Conservation (phyloP, 305 asterid species). For the Solanum hybrid region DNA sequence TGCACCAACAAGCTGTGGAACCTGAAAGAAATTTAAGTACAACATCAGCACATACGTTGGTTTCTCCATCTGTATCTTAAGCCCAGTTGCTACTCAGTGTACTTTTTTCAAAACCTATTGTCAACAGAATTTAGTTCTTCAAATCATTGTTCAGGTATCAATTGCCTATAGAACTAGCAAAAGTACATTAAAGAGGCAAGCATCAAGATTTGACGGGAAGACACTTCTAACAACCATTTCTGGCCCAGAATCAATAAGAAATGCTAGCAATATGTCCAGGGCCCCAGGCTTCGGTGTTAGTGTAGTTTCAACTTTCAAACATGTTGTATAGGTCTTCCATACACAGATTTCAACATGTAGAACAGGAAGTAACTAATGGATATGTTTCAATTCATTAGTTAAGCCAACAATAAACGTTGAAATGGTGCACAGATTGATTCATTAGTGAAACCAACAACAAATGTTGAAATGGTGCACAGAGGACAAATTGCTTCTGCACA, state of each 20-base stretch:
- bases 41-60: not conserved
- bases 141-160: not conserved
- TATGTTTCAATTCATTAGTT: not conserved
- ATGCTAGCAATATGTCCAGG: not conserved
- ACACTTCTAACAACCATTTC: not conserved
- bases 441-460: not conserved
- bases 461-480: not conserved
- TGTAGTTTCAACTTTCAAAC: not conserved
- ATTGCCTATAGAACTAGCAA: not conserved
- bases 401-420: not conserved
- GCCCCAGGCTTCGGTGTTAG: not conserved
- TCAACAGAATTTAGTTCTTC: not conserved
- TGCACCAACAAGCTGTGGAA: constrained; percentile 23
- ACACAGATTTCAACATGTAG: not conserved
- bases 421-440: not conserved
- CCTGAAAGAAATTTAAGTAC: constrained; percentile 8
- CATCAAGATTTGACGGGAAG: not conserved
- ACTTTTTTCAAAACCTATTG: not conserved
- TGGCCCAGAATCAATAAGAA: not conserved
- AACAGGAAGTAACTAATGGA: not conserved
- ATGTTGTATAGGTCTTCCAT: not conserved
- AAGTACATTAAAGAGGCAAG: not conserved
- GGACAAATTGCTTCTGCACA: not conserved
- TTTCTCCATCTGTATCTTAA: not conserved
- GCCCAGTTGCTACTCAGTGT: not conserved